Evolutionary conservation across 345 rosid species (phyloP), one percentile per base, ranked within the genome.

Genomic region (Hibiscus mutabilis): DNA sequence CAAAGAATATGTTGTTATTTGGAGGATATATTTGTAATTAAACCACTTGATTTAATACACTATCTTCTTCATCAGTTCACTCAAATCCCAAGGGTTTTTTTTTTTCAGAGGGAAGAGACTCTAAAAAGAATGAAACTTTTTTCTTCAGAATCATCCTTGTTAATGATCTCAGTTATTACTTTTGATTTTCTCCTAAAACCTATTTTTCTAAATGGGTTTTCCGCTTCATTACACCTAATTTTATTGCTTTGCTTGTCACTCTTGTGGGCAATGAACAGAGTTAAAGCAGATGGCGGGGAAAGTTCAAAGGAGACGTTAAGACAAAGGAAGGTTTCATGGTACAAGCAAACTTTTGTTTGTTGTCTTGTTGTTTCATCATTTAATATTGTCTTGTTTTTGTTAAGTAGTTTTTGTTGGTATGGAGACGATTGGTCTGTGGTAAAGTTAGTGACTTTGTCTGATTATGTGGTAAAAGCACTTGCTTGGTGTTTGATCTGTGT

Each of bases 401-500:
- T 78, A 19, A 82, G 82, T 24, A 73, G 75, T 82, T 82, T 82
- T 27, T 76, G 53, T 66, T 66, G 82, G 89, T 74, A 57, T 75
- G 71, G 66, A 62, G 77, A 74, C 70, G 82, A 57, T 12, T 82
- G 82, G 87, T 79, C 76, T 51, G 82, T 70, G 61, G 80, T 51
- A 47, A 61, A 74, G 22, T 63, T 84, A 14, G 80, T 80, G 33
- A 70, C 79, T 29, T 84, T 79, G 72, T 66, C 74, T 33, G 86
- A 85, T 82, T 81, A 77, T 1, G 79, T 31, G 0, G 69, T 74
- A 24, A 82, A 67, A 68, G 76, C 89, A 18, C 69, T 84, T 70
- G 79, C 87, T 64, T 88, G 86, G 89, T 84, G 80, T 70, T 82
- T 79, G 21, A 31, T 74, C n/a, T 74, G 18, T 63, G 73, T 82